Conservation (phyloP, 2,329 filamentous ascomycete species). For the Ceratocystis lukuohia region DNA sequence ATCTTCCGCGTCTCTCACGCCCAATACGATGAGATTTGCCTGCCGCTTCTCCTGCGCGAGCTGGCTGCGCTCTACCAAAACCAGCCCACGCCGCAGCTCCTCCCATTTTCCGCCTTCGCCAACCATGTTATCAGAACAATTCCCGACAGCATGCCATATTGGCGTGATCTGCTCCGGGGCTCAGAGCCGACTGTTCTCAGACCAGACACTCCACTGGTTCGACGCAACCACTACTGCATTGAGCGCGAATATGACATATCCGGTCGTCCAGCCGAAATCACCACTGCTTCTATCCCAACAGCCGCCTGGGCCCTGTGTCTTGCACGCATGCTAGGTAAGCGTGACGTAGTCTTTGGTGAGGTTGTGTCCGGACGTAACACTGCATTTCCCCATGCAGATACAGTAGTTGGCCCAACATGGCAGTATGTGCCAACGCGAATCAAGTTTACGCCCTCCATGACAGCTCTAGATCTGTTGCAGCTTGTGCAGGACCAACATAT, state of each 20-base stretch:
- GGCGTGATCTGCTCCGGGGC: constrained; percentile 43
- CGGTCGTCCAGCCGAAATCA: constrained; percentile 40
- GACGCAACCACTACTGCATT: constrained; percentile 31
- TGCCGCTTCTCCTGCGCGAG: constrained; percentile 47
- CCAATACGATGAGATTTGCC: constrained; percentile 56
- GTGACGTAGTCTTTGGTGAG: constrained; percentile 52
- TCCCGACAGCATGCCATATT: constrained; percentile 44
- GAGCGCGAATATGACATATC: constrained; percentile 34
- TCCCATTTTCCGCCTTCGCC: constrained; percentile 36
- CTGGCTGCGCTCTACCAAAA: constrained; percentile 37
- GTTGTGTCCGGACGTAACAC: constrained; percentile 52
- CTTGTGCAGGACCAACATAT: constrained; percentile 45
- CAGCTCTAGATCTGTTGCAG: constrained; percentile 38
- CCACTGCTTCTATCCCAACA: constrained; percentile 51
- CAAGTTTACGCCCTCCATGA: constrained; percentile 37
- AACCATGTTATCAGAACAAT: constrained; percentile 32
- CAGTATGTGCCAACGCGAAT: constrained; percentile 54
- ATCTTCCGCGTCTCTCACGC: constrained; percentile 53
- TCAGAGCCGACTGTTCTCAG: constrained; percentile 35
- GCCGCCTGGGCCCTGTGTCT: constrained; percentile 53
- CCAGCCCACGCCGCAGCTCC: constrained; percentile 21
- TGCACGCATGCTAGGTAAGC: constrained; percentile 37
- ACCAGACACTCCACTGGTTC: constrained; percentile 29
- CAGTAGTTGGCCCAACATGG: constrained; percentile 51
- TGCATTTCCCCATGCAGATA: constrained; percentile 36